Conservation (phyloP, 345 rosid species). For the Stellera chamaejasme region DNA sequence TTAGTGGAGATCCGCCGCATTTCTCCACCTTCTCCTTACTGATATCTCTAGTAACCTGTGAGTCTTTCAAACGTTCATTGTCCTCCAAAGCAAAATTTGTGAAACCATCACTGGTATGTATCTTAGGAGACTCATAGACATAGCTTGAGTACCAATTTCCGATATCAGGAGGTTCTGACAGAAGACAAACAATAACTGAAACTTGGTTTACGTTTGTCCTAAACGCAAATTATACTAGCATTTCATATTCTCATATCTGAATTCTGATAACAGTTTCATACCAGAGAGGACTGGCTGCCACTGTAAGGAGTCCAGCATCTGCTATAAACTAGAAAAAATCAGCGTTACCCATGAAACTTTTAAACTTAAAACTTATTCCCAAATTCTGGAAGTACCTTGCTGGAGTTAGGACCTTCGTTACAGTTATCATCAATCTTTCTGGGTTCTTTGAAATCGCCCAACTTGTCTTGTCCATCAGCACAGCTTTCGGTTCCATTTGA, state of each 20-base stretch:
- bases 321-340: conserved; percentile 1
- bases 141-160: conserved; percentile 61
- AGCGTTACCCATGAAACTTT: background rate
- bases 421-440: conserved; percentile 11
- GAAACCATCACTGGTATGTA: conserved; percentile 33
- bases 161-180: conserved; percentile 54
- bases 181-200: conserved; percentile 3
- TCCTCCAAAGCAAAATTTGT: conserved; percentile 17
- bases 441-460: conserved; percentile 4
- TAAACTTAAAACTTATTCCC: background rate
- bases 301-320: conserved; percentile 23
- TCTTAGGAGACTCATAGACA: conserved; percentile 44
- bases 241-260: background rate
- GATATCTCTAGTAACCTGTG: conserved; percentile 4
- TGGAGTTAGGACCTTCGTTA: background rate
- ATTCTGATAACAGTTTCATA: conserved; percentile 10
- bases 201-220: background rate
- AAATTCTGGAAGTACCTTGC: conserved; percentile 16
- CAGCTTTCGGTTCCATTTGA: conserved; percentile 1
- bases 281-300: conserved; percentile 33
- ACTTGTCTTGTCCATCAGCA: background rate
- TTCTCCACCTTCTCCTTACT: conserved; percentile 7
- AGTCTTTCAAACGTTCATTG: conserved; percentile 21
- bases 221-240: background rate
- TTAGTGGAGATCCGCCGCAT: conserved; percentile 7